Evolutionary conservation across 192 early-diverging fungal genomes (phyloP).

Genomic region (Umbelopsis sp.): DNA sequence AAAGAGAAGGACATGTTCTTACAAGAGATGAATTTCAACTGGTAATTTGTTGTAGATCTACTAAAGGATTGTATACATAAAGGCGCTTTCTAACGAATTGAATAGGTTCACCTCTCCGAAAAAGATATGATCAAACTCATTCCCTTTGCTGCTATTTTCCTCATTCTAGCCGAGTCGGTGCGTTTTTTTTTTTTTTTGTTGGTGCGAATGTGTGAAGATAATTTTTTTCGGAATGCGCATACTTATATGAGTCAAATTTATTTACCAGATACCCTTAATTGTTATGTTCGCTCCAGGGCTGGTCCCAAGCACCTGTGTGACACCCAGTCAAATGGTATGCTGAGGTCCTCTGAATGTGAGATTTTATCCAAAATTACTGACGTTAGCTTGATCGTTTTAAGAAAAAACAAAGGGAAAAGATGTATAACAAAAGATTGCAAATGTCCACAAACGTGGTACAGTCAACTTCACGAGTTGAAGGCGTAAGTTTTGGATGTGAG

Average conservation of each 20-base stretch:
- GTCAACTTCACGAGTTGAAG: conserved; percentile 39
- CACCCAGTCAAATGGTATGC: conserved; percentile 48
- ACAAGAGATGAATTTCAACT: conserved; percentile 51
- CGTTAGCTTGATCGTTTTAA: conserved; percentile 9
- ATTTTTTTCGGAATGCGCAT: no score
- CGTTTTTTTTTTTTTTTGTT: not conserved
- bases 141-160: conserved; percentile 49
- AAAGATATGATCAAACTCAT: conserved; percentile 50
- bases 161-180: conserved; percentile 48
- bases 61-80: not conserved
- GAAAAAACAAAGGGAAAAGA: conserved; percentile 47
- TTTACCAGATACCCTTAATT: conserved; percentile 45
- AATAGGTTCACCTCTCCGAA: conserved; percentile 46
- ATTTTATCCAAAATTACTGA: not conserved
- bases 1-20: conserved; percentile 38
- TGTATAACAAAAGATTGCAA: conserved; percentile 43
- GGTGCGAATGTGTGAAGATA: no score
- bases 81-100: not conserved
- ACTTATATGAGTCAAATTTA: not conserved
- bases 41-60: conserved; percentile 12
- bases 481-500: conserved; percentile 20
- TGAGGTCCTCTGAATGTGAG: no score
- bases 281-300: conserved; percentile 52
- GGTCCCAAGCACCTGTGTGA: conserved; percentile 56
- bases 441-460: conserved; percentile 51